Evolutionary conservation across 225 moss, liverwort and hornwort genomes (phyloP), one percentile per base, ranked within the genome.

Genomic region (Pseudoscleropodium purum): DNA sequence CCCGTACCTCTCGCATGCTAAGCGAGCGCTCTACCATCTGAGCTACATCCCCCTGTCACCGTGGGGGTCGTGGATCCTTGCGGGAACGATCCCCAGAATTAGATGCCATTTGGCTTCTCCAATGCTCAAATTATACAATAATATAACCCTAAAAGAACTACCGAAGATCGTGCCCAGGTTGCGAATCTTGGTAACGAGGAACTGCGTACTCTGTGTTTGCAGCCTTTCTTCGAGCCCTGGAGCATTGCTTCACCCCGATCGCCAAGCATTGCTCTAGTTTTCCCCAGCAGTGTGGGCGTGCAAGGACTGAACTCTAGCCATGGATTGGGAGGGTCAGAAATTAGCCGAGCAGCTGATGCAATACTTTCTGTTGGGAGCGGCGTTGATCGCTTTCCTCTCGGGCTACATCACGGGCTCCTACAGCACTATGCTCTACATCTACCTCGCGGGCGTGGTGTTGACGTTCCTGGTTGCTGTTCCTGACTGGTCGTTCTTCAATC

Each of bases 261-360:
- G 4, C 11, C 30, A 75, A 87, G 60, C 37, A 36, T 74, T 36
- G 26, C 18, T 31, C 20, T 0, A 15, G 61, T 64, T 31, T 27
- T 10, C 18, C 13, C 61, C 59, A 37, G 25, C 34, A 59, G 51
- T 57, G 70, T 15, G 54, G 41, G 57, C 15, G 77, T 15, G 64
- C 36, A 15, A 33, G 47, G 47, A 43, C 23, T 59, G 34, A 29
- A 5, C 61, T n/a, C 78, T 21, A 59, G 85, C 78, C 57, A 99
- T 99, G 99, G 99, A 99, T 92, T 99, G 99, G 99, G 90, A 96
- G 94, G 99, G 99, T 75, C 99, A 99, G 92, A 96, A 91, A 76
- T 85, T 96, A 11, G 93, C 97, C 56, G 99, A 99, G 94, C 96
- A 95, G 94, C 87, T 99, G 87, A 96, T 99, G 96, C 97, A 99